Evolutionary conservation across 352 stramenopile species (phyloP), one percentile per base, ranked within the genome.

Genomic region (Pythium monospermum): DNA sequence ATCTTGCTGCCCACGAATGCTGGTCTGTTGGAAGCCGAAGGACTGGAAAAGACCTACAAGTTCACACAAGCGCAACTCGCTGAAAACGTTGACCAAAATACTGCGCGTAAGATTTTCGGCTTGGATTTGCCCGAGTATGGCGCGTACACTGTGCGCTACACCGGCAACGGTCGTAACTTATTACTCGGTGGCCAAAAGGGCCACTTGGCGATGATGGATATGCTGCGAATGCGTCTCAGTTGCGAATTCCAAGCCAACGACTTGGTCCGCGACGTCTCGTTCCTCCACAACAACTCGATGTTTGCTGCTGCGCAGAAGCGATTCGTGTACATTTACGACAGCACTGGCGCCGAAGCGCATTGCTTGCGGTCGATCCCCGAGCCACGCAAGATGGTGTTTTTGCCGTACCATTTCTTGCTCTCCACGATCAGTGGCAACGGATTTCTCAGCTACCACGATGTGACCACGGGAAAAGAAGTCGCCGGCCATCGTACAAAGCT

Each of bases 371-470:
- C 94, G 11, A 89, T 99, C 50, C 72, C 85, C 25, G 87, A 98
- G 65, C 93, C 96, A 0, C 77, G 91, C 26, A 76, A 71, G 27
- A 77, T 99, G 63, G 82, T 98, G 66, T 99, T 98, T 66, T 74
- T 99, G 41, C 96, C 96, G 4, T 98, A 99, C 76, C 97, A 99
- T 71, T 99, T 98, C 64, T 57, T 99, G 59, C 83, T 99, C 37
- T 91, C 95, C n/a, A 95, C 85, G 31, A 78, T 99, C 40, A 97
- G 96, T 44, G 80, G 88, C 57, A 87, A 82, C 49, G 73, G 85
- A 26, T 43, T 92, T 43, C 71, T 98, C 15, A 96, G 89, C 58
- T 99, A 98, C 73, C 93, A 98, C 58, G 96, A 99, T 64, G 96
- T 97, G 18, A 98, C 89, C 8, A 98, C 95, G 18, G 96, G 96